Conservation (phyloP, 768 basidiomycete genomes). For the Auricularia sp. region DNA sequence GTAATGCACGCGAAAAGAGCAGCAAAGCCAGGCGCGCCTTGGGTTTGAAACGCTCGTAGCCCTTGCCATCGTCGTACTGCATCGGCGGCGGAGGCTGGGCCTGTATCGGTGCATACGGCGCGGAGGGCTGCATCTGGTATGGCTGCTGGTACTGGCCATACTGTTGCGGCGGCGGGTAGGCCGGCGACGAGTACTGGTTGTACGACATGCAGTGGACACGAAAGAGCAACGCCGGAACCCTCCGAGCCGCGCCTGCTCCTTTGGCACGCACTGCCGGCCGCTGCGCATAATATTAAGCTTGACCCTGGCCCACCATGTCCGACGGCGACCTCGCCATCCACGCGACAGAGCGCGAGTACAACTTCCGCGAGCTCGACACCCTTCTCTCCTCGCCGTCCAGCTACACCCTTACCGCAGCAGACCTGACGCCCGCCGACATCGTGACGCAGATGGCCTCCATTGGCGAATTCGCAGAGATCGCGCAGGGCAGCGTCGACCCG, state of each 20-base stretch:
- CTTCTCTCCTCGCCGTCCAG: constrained; percentile 18
- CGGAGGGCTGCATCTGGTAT: neutral
- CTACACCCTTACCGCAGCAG: constrained; percentile 29
- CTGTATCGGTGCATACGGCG: constrained; percentile 2
- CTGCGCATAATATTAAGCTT: too few species aligned
- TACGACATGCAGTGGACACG: neutral
- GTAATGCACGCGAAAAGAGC: too few species aligned
- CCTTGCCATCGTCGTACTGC: neutral
- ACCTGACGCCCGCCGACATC: constrained; percentile 30
- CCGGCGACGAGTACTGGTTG: neutral
- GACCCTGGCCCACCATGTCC: too few species aligned
- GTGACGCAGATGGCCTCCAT: constrained; percentile 31
- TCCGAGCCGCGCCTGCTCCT: too few species aligned
- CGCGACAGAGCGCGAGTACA: neutral
- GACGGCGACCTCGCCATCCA: neutral
- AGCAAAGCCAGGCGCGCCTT: neutral
- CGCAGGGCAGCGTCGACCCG: constrained; percentile 34
- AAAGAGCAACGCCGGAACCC: too few species aligned
- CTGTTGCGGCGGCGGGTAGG: neutral
- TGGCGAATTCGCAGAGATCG: constrained; percentile 49
- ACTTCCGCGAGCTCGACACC: neutral
- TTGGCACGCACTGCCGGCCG: too few species aligned
- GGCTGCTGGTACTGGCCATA: neutral
- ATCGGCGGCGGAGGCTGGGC: constrained; percentile 1
- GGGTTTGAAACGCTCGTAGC: constrained; percentile 19